Evolutionary conservation across 805 yeast species (phyloP).

Genomic region (Yamadazyma takamatsuzukensis): DNA sequence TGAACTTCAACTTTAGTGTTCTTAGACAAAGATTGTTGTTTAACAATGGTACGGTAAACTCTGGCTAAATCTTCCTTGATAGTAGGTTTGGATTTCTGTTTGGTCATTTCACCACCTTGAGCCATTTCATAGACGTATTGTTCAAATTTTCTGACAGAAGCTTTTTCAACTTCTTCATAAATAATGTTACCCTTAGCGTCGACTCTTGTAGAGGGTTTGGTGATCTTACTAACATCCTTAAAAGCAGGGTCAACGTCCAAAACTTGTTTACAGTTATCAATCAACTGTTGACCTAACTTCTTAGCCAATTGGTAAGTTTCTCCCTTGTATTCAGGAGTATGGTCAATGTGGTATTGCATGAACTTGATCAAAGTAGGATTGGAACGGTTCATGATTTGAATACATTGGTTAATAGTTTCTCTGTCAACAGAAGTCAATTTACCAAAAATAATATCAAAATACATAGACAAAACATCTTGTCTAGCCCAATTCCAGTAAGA

Average conservation of each 20-base stretch:
- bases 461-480: slow-evolving; percentile 91
- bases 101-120: slow-evolving; percentile 83
- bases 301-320: slow-evolving; percentile 90
- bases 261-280: slow-evolving; percentile 93
- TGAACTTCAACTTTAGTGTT: slow-evolving; percentile 66
- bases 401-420: slow-evolving; percentile 94
- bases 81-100: slow-evolving; percentile 57
- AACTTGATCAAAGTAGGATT: slow-evolving; percentile 90
- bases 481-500: slow-evolving; percentile 99
- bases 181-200: slow-evolving; percentile 84
- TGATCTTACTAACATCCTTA: slow-evolving; percentile 91
- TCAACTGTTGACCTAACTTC: slow-evolving; percentile 85
- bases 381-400: slow-evolving; percentile 95
- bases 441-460: slow-evolving; percentile 94
- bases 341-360: slow-evolving; percentile 90
- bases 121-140: slow-evolving; percentile 97
- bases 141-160: slow-evolving; percentile 89
- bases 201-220: slow-evolving; percentile 89
- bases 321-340: slow-evolving; percentile 78
- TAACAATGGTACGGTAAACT: slow-evolving; percentile 76
- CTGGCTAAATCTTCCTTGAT: slow-evolving; percentile 81
- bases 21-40: slow-evolving; percentile 63
- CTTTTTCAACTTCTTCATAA: slow-evolving; percentile 83
- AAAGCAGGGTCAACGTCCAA: slow-evolving; percentile 78
- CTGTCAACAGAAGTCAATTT: slow-evolving; percentile 86